Evolutionary conservation across 2,329 filamentous ascomycete genomes (phyloP), one percentile per base, ranked within the genome.

Genomic region (Xylariales sp.): DNA sequence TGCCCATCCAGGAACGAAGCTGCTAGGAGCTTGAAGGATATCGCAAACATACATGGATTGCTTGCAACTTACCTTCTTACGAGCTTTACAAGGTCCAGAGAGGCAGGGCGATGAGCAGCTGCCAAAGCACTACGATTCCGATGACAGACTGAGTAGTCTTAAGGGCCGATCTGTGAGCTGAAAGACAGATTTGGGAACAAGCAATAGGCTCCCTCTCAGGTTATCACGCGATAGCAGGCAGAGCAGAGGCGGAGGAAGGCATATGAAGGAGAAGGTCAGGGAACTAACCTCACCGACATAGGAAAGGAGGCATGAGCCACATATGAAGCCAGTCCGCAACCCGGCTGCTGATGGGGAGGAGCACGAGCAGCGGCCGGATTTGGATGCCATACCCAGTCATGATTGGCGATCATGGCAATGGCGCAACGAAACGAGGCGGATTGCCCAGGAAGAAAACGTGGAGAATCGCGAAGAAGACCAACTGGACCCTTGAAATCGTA

Each of bases 241-340:
- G 35, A 32, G 32, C n/a, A n/a, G n/a, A n/a, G n/a, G n/a, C n/a
- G n/a, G 32, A 44, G 42, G 34, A 37, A 15, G 34, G 21, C 6
- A 37, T 37, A 25, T 18, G 21, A 39, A 9, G 27, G 15, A 39
- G 28, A n/a, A 29, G n/a, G 21, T 19, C 29, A 25, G 29, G 28
- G 29, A 40, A n/a, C 11, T 12, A 18, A 24, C 14, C 31, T 44
- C 31, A 36, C 36, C 42, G 42, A 44, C 42, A 29, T n/a, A n/a
- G 18, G 22, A 14, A 20, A 25, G 31, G 16, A 24, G 38, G 15
- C 18, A 33, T 32, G 38, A 40, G 19, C 12, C 9, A 15, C 16
- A 33, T 40, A 40, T 22, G 29, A 40, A 29, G 38, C 38, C 38
- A 14, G n/a, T n/a, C n/a, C 18, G 29, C 24, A 27, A 27, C 8